Conservation (phyloP, 1,139 yeast species). For the Zygosaccharomyces pseudobailii region DNA sequence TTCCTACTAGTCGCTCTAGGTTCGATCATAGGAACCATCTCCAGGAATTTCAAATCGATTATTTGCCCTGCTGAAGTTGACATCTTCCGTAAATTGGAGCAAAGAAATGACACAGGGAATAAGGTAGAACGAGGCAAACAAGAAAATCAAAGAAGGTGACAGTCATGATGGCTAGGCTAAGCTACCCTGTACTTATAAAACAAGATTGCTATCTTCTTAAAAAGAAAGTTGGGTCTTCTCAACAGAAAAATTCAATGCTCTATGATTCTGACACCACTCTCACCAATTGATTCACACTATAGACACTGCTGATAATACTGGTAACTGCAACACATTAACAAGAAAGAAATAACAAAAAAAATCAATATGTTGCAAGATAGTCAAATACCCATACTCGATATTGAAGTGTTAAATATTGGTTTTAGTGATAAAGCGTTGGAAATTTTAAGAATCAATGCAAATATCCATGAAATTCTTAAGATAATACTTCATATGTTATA, state of each 20-base stretch:
- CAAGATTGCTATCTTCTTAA: too few species aligned
- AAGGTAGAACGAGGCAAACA: slow-evolving; percentile 68
- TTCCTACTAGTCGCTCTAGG: slow-evolving; percentile 55
- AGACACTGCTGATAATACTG: slow-evolving; percentile 16
- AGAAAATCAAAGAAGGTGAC: slow-evolving; percentile 74
- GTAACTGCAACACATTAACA: slow-evolving; percentile 34
- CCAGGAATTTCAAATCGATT: slow-evolving; percentile 53
- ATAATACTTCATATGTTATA: neutral
- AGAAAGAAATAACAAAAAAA: too few species aligned
- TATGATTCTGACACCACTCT: slow-evolving; percentile 1
- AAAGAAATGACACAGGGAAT: slow-evolving; percentile 59
- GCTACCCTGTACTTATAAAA: too few species aligned
- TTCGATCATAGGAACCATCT: slow-evolving; percentile 57
- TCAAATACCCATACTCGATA: too few species aligned
- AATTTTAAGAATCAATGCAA: too few species aligned
- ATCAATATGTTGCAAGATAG: too few species aligned
- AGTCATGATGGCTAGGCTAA: slow-evolving; percentile 34
- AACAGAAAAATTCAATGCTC: slow-evolving; percentile 14
- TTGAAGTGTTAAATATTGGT: too few species aligned
- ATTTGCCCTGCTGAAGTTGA: slow-evolving; percentile 72
- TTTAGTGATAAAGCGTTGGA: too few species aligned
- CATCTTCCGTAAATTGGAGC: slow-evolving; percentile 70
- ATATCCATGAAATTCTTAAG: neutral
- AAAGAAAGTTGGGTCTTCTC: neutral
- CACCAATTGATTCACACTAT: neutral